Percentiles rank a stretch among this genome's conserved stretches.
Conservation (phyloP, 345 rosid species). For the Arabidopsis arenosa region DNA sequence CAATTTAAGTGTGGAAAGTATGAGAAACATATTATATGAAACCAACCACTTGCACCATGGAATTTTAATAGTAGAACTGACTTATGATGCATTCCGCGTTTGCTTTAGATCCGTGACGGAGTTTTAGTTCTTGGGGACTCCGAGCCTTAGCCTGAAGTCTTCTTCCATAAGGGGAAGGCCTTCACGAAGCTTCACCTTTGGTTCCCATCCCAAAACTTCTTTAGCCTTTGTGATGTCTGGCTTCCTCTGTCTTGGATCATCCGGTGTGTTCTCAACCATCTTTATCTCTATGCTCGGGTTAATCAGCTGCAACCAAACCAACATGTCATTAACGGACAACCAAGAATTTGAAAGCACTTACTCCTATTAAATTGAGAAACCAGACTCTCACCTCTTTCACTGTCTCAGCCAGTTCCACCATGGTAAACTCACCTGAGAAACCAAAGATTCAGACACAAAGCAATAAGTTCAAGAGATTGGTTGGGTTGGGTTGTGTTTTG, state of each 20-base stretch:
- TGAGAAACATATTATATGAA: constrained; percentile 25
- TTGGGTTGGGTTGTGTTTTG: not conserved
- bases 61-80: not conserved
- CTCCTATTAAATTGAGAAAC: not conserved
- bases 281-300: constrained; percentile 79
- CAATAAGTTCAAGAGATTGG: not conserved
- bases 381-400: constrained; percentile 78
- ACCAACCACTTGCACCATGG: not conserved
- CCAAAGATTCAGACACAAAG: not conserved
- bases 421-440: constrained; percentile 82
- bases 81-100: not conserved
- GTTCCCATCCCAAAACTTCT: constrained; percentile 92
- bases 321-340: not conserved
- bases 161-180: constrained; percentile 95
- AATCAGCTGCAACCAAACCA: constrained; percentile 57
- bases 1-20: not conserved
- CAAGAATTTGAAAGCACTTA: not conserved
- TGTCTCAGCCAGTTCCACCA: constrained; percentile 87
- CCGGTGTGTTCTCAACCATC: constrained; percentile 91
- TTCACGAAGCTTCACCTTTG: constrained; percentile 76
- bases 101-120: constrained; percentile 22
- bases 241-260: constrained; percentile 91
- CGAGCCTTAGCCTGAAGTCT: constrained; percentile 81
- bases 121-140: constrained; percentile 52
- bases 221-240: constrained; percentile 87